Percentiles rank a stretch among this genome's conserved stretches.
Conservation (phyloP, 1,139 yeast genomes). For the Debaryomycetaceae sp. region DNA sequence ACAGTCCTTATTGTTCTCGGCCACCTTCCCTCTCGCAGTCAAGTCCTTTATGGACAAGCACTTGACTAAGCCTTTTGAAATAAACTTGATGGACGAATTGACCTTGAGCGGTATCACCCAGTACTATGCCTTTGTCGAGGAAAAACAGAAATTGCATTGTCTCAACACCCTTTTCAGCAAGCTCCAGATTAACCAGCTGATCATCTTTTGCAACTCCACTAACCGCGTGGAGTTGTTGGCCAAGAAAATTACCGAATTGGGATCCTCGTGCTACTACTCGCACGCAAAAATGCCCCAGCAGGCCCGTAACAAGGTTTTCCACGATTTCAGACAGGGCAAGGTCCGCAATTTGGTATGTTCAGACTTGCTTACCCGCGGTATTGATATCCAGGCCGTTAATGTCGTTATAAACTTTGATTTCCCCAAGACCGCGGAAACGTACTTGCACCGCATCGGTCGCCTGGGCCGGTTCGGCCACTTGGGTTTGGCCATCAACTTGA, state of each 20-base stretch:
- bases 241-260: slow-evolving; percentile 90
- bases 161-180: slow-evolving; percentile 89
- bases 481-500: slow-evolving; percentile 93
- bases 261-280: slow-evolving; percentile 92
- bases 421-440: slow-evolving; percentile 97
- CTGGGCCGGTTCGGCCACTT: slow-evolving; percentile 98
- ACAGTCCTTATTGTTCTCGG: slow-evolving; percentile 84
- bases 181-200: slow-evolving; percentile 90
- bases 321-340: slow-evolving; percentile 96
- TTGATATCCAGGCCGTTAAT: slow-evolving; percentile 97
- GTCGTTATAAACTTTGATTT: slow-evolving; percentile 96
- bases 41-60: slow-evolving; percentile 89
- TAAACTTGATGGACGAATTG: slow-evolving; percentile 94
- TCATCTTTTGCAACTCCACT: slow-evolving; percentile 93
- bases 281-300: slow-evolving; percentile 98
- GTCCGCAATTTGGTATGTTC: slow-evolving; percentile 96
- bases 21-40: slow-evolving; percentile 93
- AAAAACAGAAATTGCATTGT: slow-evolving; percentile 90
- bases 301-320: slow-evolving; percentile 96
- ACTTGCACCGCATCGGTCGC: slow-evolving; percentile 97
- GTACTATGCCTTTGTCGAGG: slow-evolving; percentile 95
- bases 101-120: slow-evolving; percentile 94
- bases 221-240: slow-evolving; percentile 93
- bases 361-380: slow-evolving; percentile 95
- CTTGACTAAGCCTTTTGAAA: slow-evolving; percentile 85